Conservation (phyloP, 106 monocot species). For the Alisma plantagoaquatica region DNA sequence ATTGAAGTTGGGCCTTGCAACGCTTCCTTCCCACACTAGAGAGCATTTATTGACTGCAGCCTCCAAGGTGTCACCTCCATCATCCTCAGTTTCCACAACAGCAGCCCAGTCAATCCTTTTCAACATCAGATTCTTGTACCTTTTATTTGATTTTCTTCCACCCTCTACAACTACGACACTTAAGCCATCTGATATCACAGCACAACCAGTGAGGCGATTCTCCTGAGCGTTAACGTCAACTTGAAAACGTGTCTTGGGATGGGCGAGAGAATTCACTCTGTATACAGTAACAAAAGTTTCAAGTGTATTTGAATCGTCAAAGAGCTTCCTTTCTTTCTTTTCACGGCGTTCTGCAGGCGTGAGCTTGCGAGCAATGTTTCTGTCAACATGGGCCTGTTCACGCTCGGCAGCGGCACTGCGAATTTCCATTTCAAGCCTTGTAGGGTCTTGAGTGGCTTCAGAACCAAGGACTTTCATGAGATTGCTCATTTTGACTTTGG, state of each 20-base stretch:
- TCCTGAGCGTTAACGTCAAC: constrained; percentile 91
- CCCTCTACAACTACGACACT: constrained; percentile 89
- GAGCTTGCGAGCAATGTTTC: constrained; percentile 90
- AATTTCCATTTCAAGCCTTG: constrained; percentile 84
- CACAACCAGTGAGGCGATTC: constrained; percentile 68
- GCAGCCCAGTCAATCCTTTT: constrained; percentile 82
- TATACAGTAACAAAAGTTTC: constrained; percentile 85
- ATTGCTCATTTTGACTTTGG: constrained; percentile 98
- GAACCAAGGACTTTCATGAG: constrained; percentile 88
- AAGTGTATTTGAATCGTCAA: constrained; percentile 48
- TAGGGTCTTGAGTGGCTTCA: constrained; percentile 98
- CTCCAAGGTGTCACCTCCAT: constrained; percentile 30
- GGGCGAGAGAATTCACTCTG: constrained; percentile 60
- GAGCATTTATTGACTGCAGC: constrained; percentile 48
- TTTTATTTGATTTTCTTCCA: constrained; percentile 74
- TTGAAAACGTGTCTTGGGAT: constrained; percentile 76
- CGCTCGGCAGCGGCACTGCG: constrained; percentile 82
- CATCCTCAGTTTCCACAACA: constrained; percentile 47
- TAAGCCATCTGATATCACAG: constrained; percentile 68
- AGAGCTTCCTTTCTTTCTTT: constrained; percentile 95
- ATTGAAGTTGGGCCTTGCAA: constrained; percentile 56
- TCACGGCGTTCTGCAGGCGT: constrained; percentile 91
- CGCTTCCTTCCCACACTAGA: constrained; percentile 92
- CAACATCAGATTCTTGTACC: constrained; percentile 87
- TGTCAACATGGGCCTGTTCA: constrained; percentile 87